A percentile compares a stretch with the other conserved stretches of the same genome.
Conservation (phyloP, 331 rosid genomes). For the Acacia concinna region DNA sequence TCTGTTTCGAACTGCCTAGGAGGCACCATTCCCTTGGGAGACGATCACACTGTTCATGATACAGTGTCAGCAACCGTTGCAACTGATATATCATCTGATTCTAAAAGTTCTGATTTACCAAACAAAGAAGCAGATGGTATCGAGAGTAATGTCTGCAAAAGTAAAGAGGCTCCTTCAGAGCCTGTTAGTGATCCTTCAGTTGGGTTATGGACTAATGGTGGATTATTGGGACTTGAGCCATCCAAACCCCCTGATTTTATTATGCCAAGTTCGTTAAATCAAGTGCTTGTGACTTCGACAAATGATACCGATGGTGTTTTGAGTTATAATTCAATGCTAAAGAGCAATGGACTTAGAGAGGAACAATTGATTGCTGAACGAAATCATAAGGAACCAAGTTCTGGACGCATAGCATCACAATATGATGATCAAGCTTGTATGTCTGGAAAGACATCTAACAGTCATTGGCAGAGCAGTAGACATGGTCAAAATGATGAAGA, state of each 20-base stretch:
- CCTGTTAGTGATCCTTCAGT: slow-evolving; percentile 50
- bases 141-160: slow-evolving; percentile 33
- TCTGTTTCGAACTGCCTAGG: slow-evolving; percentile 43
- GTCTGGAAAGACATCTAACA: slow-evolving; percentile 30
- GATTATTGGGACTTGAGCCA: slow-evolving; percentile 92
- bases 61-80: slow-evolving; percentile 38
- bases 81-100: slow-evolving; percentile 35
- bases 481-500: slow-evolving; percentile 28
- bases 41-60: slow-evolving; percentile 27
- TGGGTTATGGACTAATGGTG: slow-evolving; percentile 95
- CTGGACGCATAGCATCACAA: slow-evolving; percentile 38
- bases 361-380: slow-evolving; percentile 35
- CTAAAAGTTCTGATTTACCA: slow-evolving; percentile 31
- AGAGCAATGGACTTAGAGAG: slow-evolving; percentile 39
- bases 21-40: slow-evolving; percentile 17
- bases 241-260: slow-evolving; percentile 87
- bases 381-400: slow-evolving; percentile 40
- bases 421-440: slow-evolving; percentile 44
- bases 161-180: slow-evolving; percentile 45
- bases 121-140: slow-evolving; percentile 42
- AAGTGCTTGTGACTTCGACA: slow-evolving; percentile 35
- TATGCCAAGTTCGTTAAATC: slow-evolving; percentile 47
- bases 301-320: slow-evolving; percentile 36
- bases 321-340: slow-evolving; percentile 31
- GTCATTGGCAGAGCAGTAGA: slow-evolving; percentile 36